Evolutionary conservation across 257 asterid genomes (phyloP).

Genomic region (Perilla frutescens): DNA sequence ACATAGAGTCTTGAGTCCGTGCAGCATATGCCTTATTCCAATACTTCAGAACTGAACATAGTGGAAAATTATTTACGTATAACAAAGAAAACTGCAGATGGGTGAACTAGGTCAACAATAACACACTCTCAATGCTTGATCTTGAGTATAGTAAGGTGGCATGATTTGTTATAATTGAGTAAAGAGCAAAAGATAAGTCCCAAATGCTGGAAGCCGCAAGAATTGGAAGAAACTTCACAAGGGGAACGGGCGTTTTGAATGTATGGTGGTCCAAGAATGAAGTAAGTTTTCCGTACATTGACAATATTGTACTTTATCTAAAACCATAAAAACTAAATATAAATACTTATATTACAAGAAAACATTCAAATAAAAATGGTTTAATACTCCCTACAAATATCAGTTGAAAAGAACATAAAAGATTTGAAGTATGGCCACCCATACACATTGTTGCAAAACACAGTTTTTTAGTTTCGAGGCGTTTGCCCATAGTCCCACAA

Average conservation of each 20-base stretch:
- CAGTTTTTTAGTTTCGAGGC: too few species aligned
- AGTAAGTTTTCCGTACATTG: neutral
- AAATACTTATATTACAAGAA: neutral
- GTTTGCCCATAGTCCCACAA: too few species aligned
- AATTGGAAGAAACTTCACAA: slow-evolving; percentile 5
- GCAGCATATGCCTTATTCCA: neutral
- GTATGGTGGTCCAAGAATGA: neutral
- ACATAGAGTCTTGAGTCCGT: neutral
- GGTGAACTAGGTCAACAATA: neutral
- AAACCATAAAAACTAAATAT: neutral
- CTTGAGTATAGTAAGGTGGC: neutral
- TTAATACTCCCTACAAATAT: neutral
- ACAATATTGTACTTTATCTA: neutral
- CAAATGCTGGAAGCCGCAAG: slow-evolving; percentile 5
- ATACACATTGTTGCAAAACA: too few species aligned
- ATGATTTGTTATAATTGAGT: neutral
- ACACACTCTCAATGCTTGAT: neutral
- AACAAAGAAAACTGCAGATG: neutral
- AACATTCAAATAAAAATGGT: neutral
- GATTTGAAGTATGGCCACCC: neutral
- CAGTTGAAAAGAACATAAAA: neutral
- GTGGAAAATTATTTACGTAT: neutral
- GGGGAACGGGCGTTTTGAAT: neutral
- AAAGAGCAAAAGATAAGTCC: neutral
- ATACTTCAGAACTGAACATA: slow-evolving; percentile 4